Conservation (phyloP, 1,284 basidiomycete genomes). For the Trichosporon coremiiforme region DNA sequence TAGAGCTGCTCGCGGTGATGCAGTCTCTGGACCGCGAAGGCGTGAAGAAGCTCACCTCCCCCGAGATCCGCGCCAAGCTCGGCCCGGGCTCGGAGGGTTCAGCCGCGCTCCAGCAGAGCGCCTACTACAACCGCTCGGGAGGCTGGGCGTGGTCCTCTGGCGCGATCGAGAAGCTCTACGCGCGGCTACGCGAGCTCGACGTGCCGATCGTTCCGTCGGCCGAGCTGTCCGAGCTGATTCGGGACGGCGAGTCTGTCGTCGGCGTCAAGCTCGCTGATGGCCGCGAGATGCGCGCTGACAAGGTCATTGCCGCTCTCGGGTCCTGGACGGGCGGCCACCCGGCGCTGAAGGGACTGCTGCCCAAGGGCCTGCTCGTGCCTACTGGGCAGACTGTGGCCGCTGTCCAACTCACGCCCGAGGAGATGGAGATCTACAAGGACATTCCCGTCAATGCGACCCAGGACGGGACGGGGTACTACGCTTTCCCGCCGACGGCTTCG, state of each 20-base stretch:
- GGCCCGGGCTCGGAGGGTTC: not conserved
- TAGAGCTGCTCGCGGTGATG: not conserved
- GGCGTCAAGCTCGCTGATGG: slow-evolving; percentile 40
- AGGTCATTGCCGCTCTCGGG: slow-evolving; percentile 36
- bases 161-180: slow-evolving; percentile 64
- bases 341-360: slow-evolving; percentile 37
- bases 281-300: slow-evolving; percentile 34
- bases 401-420: slow-evolving; percentile 55
- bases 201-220: slow-evolving; percentile 65
- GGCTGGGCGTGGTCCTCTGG: slow-evolving; percentile 79
- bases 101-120: slow-evolving; percentile 35
- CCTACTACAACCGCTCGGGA: slow-evolving; percentile 69
- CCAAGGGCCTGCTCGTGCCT: not conserved
- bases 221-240: slow-evolving; percentile 27
- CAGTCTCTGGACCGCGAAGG: not conserved
- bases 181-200: slow-evolving; percentile 62
- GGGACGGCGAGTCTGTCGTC: not conserved
- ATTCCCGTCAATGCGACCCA: slow-evolving; percentile 73
- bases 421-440: slow-evolving; percentile 64
- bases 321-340: slow-evolving; percentile 39
- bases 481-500: slow-evolving; percentile 72
- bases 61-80: not conserved
- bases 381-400: not conserved
- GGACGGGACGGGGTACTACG: slow-evolving; percentile 66
- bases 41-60: not conserved